Evolutionary conservation across 768 basidiomycete species (phyloP), one percentile per base, ranked within the genome.

Genomic region (Kwoniella botswanensis): DNA sequence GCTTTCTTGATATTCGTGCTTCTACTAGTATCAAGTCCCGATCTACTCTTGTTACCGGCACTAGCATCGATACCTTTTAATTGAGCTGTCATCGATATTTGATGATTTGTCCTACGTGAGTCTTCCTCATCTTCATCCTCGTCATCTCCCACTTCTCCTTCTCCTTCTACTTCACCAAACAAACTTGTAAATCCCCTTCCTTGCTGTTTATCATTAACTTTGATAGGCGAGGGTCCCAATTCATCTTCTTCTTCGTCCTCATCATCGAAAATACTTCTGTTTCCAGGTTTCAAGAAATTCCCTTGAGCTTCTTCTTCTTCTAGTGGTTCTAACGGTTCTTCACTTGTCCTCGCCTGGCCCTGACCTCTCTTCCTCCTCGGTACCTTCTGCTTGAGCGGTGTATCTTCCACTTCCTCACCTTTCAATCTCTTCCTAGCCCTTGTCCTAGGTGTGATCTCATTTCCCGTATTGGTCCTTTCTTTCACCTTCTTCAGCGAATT

Each of bases 361-460:
- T 63, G 64, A 50, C 60, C 46, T 41, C 74, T 17, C 65, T 67
- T 43, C 22, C 68, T 46, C 59, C 72, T 64, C 42, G 65, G 54
- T 11, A 46, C 18, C 24, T 65, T 67, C 11, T 75, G 72, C 55
- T 81, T 81, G 2, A 72, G 50, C 29, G 79, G 79, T 5, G 79
- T 81, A 68, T 79, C 79, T 24, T 74, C 79, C 52, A 81, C 74
- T 21, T 56, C 42, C 53, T 81, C 79, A 10, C 79, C 79, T 41
- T 68, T 68, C 18, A 80, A 63, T 29, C 79, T 63, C 58, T 76
- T 78, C 35, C 79, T 62, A 15, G 79, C 79, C 61, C 72, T 67
- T 4, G 79, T 81, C 29, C 79, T 46, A 1, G 79, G 79, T 26
- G 79, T 81, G 15, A 77, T 74, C 57, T 56, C 68, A 12, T 10